Evolutionary conservation across 108 stramenopile species (phyloP), one percentile per base, ranked within the genome.

Genomic region (Fistulifera pelliculosa): DNA sequence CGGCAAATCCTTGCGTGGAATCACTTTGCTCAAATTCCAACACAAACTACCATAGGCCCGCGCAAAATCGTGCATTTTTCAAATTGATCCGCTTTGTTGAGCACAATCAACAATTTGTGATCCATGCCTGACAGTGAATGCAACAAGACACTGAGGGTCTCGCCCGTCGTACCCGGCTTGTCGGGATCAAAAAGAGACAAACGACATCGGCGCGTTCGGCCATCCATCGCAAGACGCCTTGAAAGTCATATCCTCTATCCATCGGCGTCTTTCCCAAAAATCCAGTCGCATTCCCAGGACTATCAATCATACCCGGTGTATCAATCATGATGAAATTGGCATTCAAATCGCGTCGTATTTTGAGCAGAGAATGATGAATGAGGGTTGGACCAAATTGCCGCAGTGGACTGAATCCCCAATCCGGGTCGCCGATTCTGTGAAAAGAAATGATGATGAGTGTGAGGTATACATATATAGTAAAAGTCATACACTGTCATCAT

Each of bases 111-210:
- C 43, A 99, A 65, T 73, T 99, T 99, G 68, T 99, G 99, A 73
- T 99, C 99, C 95, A 95, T 91, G 0, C 99, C 99, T 43, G 75
- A 76, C 42, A 99, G 62, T 12, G 89, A 78, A 58, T 94, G 90
- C 18, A 95, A 70, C 48, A 99, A 64, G 24, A 96, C 75, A 38
- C 83, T 87, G 41, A 99, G 82, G 23, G 98, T 99, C 62, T 99
- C 98, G 18, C 98, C 97, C 24, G 97, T 98, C 12, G 97, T 99
- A 6, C 98, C 98, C 24, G 60, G 70, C 21, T 75, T 75, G 57
- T 96, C 97, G 0, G 98, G 99, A 75, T 99, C 99, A 68, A 99
- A 99, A 99, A 99, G 19, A 99, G 69, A 49, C 96, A 58, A 13
- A 99, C 96, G 28, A 99, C 93, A 64, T 99, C 99, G 23, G 99